Evolutionary conservation across 192 early-diverging fungal genomes (phyloP).

Genomic region (Rhizophagus sp.): DNA sequence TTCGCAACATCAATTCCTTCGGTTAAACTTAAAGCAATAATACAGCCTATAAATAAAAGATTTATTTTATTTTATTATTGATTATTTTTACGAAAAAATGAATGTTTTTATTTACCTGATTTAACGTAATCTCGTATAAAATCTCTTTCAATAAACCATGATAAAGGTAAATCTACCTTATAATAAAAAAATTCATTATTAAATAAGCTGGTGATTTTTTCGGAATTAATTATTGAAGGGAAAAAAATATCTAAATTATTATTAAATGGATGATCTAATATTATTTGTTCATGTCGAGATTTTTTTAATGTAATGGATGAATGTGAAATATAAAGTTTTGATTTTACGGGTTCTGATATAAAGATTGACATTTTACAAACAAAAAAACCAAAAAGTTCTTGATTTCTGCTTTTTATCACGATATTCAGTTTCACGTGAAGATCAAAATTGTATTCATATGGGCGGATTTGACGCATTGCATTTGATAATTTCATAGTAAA

Average conservation of each 20-base stretch:
- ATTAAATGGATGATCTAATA: constrained; percentile 43
- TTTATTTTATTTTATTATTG: too few relatives aligned
- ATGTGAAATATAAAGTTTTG: constrained; percentile 38
- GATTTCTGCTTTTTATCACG: too few relatives aligned
- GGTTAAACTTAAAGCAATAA: constrained; percentile 18
- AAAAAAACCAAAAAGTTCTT: too few relatives aligned
- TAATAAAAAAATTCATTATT: constrained; percentile 15
- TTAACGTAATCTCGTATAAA: constrained; percentile 22
- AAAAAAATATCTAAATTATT: constrained; percentile 31
- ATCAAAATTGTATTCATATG: too few relatives aligned
- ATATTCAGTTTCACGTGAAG: too few relatives aligned
- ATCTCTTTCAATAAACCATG: constrained; percentile 23
- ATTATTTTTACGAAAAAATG: background rate
- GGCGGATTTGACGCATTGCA: too few relatives aligned
- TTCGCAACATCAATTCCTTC: constrained; percentile 30
- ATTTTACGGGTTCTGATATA: constrained; percentile 27
- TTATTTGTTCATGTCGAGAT: constrained; percentile 32
- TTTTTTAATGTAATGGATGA: constrained; percentile 38
- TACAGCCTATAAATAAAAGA: background rate
- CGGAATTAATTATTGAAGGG: constrained; percentile 12
- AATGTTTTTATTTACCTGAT: background rate
- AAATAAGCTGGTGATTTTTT: background rate
- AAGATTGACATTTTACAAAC: background rate
- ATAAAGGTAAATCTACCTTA: constrained; percentile 3
- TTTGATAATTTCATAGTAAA: too few relatives aligned